Evolutionary conservation across 176 grass and related monocot species (phyloP), one percentile per base, ranked within the genome.

Genomic region (Calamus simplicifolius): DNA sequence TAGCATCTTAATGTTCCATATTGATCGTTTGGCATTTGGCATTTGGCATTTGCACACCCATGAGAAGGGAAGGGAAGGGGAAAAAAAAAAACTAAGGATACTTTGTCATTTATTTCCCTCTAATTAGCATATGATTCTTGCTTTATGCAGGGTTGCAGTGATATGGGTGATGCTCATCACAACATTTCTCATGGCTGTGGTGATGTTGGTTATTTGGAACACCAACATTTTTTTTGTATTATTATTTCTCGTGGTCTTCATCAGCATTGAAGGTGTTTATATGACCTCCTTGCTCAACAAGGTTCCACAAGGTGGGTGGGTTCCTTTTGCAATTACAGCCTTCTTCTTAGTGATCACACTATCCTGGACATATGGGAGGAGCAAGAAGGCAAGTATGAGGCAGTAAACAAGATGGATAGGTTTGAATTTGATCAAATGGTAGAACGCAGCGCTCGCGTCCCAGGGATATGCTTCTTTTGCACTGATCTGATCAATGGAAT

Each of bases 91-190:
- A 8, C 10, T 38, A 38, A 38, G 31, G 31, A 38, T 8, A 6
- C 10, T 1, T 7, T 7, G 10, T 38, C 31, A 8, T 1, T 8
- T 0, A 38, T 12, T 10, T 70, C 29, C 35, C 68, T 73, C 29
- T 74, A 69, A n/a, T 7, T 16, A 5, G 26, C 19, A 29, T 5
- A 14, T 54, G 25, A 18, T 16, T 48, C 5, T 4, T 26, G 48
- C 27, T 29, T 53, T 51, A 23, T 75, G 19, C 69, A 93, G 89
- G 89, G 82, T 85, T 16, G 82, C 85, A 2, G 89, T 95, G 66
- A 95, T 95, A 67, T 95, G 76, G 81, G 89, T 95, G 52, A 95
- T 95, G 89, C 72, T 95, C 16, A 89, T 95, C 70, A 95, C 89
- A 60, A 95, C 89, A 29, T 56, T 51, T 19, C 62, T 89, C 29